Base-by-base conservation (phyloP, 2,329 filamentous ascomycete genomes). In the Cladosporium sp. region DNA sequence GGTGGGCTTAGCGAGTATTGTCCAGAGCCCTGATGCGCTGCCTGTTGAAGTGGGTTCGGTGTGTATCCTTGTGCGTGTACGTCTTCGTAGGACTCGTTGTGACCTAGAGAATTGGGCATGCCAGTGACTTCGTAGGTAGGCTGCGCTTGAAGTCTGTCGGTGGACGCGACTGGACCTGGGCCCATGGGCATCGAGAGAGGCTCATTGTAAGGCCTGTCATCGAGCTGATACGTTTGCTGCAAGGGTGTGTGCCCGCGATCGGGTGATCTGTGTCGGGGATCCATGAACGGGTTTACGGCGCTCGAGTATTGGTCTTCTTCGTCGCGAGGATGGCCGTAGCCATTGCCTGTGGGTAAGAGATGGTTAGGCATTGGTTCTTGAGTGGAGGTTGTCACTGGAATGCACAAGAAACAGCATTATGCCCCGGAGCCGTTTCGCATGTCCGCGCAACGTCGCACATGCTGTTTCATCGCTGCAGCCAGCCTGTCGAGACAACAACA, bases 121-220 rank as follows among this genome's bases (percentile, higher is more conserved):
- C 90, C 88, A 69, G 89, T 85, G 26, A 92, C 89, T 3, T 89
- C 91, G 76, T 91, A 91, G 65, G 93, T 94, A 59, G 92, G 91
- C 78, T 97, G 93, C 69, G 93, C 85, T 66, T 90, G 88, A 61
- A 98, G 82, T 65, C 89, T 85, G 79, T 98, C 94, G 73, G 88
- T 89, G 0, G 89, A 87, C 23, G 87, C 89, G 66, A 81, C 79
- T 59, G 78, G 75, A 28, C 78, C 78, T 31, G 82, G 78, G 56
- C 86, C 88, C 79, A 86, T 84, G 66, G 89, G 90, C 76, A 92
- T 91, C 70, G 91, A 86, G 60, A 93, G 81, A 67, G 88, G 88
- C 57, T 81, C 77, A 69, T 78, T 78, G 75, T 92, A 93, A 10
- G 89, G 88, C 70, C 88, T 86, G 77, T 96, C 91, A 53, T 95